Base-by-base conservation (phyloP, 306 rosid species). In the Spatholobus suberectus region DNA sequence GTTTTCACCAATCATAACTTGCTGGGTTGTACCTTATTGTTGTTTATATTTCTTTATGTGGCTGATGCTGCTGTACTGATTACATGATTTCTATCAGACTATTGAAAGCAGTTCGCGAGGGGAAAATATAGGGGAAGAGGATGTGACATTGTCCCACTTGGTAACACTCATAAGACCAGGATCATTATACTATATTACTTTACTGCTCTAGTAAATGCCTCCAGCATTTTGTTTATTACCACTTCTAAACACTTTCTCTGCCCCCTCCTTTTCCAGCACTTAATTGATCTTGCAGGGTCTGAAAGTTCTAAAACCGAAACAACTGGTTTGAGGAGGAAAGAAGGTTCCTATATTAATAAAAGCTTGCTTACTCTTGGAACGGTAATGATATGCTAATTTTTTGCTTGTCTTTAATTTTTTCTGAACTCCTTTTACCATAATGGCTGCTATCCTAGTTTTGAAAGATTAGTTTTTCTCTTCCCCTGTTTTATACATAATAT, bases 271-370 rank as follows among this genome's bases (percentile, higher is more conserved):
- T 83, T 90, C 85, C 94, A 94, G 98, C 97, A 94, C 86, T 91
- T 94, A 87, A 94, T 94, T 88, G 98, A 94, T 87, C 98, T 94
- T 75, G 98, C 98, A 73, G 98, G 98, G 37, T 94, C 97, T 79
- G 98, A 94, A 91, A 94, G 98, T 82, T 94, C 98, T 83, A 94
- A 94, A 87, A 84, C 92, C 0, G 98, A 94, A 86, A 94, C 98
- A 82, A 91, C 91, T 85, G 98, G 98, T 51, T 82, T 94, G 81
- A 78, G 98, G 54, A 94, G 98, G 84, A 94, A 91, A 86, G 98
- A 94, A 85, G 98, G 98, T 44, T 91, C 98, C 21, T 94, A 90
- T 88, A 94, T 94, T 80, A 94, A 94, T 71, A 94, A 94, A 86
- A 94, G 98, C 83, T 86, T 94, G 84, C 97, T 94, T 37, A 90